phyloP scores from a whole-genome alignment of 805 yeast species.

The Gaillardinia entomophila region DNA sequence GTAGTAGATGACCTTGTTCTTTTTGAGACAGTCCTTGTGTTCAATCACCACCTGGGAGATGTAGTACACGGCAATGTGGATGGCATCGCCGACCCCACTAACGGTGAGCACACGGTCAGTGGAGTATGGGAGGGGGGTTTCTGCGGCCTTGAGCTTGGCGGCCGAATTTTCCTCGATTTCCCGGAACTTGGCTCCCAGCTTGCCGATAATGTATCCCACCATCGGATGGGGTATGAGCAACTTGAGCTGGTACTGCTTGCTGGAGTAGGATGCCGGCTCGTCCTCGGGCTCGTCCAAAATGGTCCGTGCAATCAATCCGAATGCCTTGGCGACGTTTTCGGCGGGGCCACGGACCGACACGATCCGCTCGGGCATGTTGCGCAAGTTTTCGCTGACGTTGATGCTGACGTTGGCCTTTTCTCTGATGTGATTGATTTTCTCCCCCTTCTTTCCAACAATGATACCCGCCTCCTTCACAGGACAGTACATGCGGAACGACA shows the following conservation, averaged over 20 bases:
- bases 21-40: slow-evolving; percentile 47
- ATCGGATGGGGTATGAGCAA: slow-evolving; percentile 70
- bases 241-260: slow-evolving; percentile 51
- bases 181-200: slow-evolving; percentile 64
- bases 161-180: slow-evolving; percentile 82
- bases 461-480: slow-evolving; percentile 69
- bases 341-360: slow-evolving; percentile 69
- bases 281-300: slow-evolving; percentile 63
- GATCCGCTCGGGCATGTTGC: slow-evolving; percentile 69
- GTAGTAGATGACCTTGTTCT: slow-evolving; percentile 51
- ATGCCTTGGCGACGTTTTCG: slow-evolving; percentile 75
- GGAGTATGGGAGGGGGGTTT: slow-evolving; percentile 63
- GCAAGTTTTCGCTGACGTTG: slow-evolving; percentile 66
- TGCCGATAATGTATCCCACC: slow-evolving; percentile 79
- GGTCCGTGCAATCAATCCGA: slow-evolving; percentile 65
- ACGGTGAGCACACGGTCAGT: slow-evolving; percentile 71
- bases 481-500: slow-evolving; percentile 69
- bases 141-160: slow-evolving; percentile 69
- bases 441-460: slow-evolving; percentile 80
- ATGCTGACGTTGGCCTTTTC: slow-evolving; percentile 59
- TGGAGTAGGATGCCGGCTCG: slow-evolving; percentile 50
- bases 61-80: slow-evolving; percentile 77
- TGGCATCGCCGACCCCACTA: slow-evolving; percentile 79
- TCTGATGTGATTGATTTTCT: slow-evolving; percentile 58
- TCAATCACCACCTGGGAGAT: slow-evolving; percentile 63